Percentiles rank a stretch among this genome's conserved stretches.
These are phyloP conservation scores for Aspergillus oerlinghausenensis DNA, from an alignment of 2,329 filamentous ascomycete species.

Conservation along the genomic window DNA sequence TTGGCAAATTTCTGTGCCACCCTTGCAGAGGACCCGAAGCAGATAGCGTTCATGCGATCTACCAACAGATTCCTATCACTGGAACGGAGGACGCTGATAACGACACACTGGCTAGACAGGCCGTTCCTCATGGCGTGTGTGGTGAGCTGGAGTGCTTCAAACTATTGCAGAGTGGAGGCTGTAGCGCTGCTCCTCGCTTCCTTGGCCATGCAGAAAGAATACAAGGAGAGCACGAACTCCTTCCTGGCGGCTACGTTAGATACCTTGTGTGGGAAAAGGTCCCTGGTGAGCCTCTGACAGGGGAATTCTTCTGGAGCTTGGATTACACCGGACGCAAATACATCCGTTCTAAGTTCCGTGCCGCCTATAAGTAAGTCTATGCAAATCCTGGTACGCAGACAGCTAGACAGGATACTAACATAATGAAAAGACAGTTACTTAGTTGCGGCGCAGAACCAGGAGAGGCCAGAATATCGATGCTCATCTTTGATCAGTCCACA, in stretches of 20 bases:
- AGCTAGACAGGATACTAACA: slow-evolving; percentile 4
- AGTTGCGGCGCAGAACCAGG: slow-evolving; percentile 10
- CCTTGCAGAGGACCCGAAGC: slow-evolving; percentile 3
- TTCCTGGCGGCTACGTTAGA: slow-evolving; percentile 14
- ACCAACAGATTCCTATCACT: slow-evolving; percentile 13
- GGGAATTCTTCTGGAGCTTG: slow-evolving; percentile 15
- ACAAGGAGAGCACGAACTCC: slow-evolving; percentile 10
- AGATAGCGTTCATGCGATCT: slow-evolving; percentile 16
- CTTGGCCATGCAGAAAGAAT: slow-evolving; percentile 12
- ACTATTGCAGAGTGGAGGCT: slow-evolving; percentile 8
- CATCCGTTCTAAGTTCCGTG: slow-evolving; percentile 15
- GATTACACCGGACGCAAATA: slow-evolving; percentile 7
- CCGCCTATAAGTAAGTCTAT: slow-evolving; percentile 14
- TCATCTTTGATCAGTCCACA: slow-evolving; percentile 15
- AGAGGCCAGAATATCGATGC: slow-evolving; percentile 10
- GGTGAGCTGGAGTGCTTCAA: slow-evolving; percentile 13
- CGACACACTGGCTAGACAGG: slow-evolving; percentile 8
- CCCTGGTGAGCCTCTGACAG: slow-evolving; percentile 9
- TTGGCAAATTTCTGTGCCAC: slow-evolving; percentile 14
- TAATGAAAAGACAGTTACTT: slow-evolving; percentile 9
- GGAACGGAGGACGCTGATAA: slow-evolving; percentile 12
- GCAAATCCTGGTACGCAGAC: slow-evolving; percentile 1
- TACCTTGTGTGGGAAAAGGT: slow-evolving; percentile 17
- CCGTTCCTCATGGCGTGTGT: slow-evolving; percentile 9
- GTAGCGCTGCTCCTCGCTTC: slow-evolving; percentile 13